Percentiles rank a stretch among this genome's conserved stretches.
Conservation (phyloP, 129 eudicot genomes). For the Apium graveolens region DNA sequence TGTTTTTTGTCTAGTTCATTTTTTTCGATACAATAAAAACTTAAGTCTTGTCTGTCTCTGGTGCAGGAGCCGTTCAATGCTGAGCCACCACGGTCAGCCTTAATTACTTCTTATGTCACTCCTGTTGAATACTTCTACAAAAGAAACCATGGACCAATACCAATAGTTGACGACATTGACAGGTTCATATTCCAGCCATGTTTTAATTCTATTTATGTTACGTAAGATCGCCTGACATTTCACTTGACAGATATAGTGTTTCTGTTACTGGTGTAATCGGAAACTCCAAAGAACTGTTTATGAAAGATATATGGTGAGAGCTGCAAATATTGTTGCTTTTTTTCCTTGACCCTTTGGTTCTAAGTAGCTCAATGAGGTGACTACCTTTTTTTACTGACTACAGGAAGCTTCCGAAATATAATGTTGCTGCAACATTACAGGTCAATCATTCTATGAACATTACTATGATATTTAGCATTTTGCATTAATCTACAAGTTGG, state of each 20-base stretch:
- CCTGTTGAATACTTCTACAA: conserved; percentile 85
- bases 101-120: conserved; percentile 78
- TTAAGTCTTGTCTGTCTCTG: conserved; percentile 10
- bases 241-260: conserved; percentile 48
- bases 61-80: conserved; percentile 94
- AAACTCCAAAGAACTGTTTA: conserved; percentile 50
- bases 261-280: conserved; percentile 48
- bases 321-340: not conserved
- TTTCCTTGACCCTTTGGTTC: not conserved
- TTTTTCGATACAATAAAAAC: not conserved
- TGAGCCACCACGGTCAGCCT: conserved; percentile 75
- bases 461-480: not conserved
- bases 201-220: not conserved
- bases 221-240: conserved; percentile 12
- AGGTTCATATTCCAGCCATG: conserved; percentile 31
- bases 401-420: conserved; percentile 89
- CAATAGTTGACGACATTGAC: conserved; percentile 61
- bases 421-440: conserved; percentile 83
- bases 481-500: not conserved
- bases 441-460: conserved; percentile 21
- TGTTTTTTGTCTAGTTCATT: not conserved
- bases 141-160: conserved; percentile 43
- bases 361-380: not conserved
- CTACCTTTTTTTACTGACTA: conserved; percentile 18
- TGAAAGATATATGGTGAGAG: conserved; percentile 79